A percentile compares a stretch with the other conserved stretches of the same genome.
Conservation (phyloP, 2,329 filamentous ascomycete genomes). For the Sporothrix brasiliensis region DNA sequence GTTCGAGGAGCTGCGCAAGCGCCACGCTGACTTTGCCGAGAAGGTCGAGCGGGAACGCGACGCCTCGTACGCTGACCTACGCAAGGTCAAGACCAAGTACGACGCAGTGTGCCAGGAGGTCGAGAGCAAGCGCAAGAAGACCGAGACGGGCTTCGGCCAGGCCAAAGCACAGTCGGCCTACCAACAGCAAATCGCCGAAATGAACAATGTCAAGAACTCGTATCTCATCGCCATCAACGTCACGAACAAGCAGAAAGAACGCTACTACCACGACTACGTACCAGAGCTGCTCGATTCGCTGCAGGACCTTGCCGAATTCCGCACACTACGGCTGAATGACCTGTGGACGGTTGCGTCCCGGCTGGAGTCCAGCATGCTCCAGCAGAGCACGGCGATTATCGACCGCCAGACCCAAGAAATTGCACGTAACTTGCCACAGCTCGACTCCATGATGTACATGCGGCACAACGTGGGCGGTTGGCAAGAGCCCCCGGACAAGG, state of each 20-base stretch:
- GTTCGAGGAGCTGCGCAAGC: constrained; percentile 91
- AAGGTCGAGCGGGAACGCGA: constrained; percentile 92
- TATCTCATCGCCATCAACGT: constrained; percentile 96
- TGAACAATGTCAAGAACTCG: constrained; percentile 98
- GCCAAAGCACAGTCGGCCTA: constrained; percentile 87
- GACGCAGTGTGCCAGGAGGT: constrained; percentile 92
- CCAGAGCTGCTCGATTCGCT: constrained; percentile 91
- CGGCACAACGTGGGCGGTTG: constrained; percentile 83
- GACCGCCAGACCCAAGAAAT: constrained; percentile 78
- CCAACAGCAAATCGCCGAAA: constrained; percentile 88
- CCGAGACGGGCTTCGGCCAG: constrained; percentile 92
- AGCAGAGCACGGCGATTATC: constrained; percentile 71
- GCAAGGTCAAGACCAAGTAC: constrained; percentile 91
- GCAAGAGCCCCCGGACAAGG: constrained; percentile 81
- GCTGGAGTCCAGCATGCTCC: constrained; percentile 78
- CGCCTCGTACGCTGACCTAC: constrained; percentile 76
- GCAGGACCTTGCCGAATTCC: constrained; percentile 90
- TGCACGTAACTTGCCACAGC: constrained; percentile 78
- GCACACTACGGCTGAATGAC: constrained; percentile 78
- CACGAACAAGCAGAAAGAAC: constrained; percentile 96
- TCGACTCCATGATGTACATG: constrained; percentile 98
- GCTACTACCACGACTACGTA: constrained; percentile 95
- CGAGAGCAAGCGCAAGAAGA: constrained; percentile 91
- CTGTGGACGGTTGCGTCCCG: constrained; percentile 81
- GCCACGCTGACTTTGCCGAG: constrained; percentile 82